Evolutionary conservation across 305 asterid genomes (phyloP).

Genomic region (Solanum hybrid): DNA sequence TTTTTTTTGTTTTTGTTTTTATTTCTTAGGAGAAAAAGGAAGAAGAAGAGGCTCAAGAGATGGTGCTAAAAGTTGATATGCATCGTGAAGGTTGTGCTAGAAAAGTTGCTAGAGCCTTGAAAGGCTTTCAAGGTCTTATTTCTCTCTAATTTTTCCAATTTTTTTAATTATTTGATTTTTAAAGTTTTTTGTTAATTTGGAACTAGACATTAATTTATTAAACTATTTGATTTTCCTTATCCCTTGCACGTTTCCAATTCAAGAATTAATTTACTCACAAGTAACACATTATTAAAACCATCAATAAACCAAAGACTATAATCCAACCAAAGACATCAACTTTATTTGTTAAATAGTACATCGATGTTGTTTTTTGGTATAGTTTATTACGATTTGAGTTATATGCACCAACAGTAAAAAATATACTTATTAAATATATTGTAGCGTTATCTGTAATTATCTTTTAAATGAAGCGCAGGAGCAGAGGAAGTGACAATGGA

Average conservation of each 20-base stretch:
- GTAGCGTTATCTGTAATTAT: background rate
- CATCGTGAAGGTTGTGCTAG: constrained; percentile 89
- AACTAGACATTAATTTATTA: constrained; percentile 6
- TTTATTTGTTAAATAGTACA: background rate
- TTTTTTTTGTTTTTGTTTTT: background rate
- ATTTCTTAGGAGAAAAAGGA: constrained; percentile 27
- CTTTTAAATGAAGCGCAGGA: background rate
- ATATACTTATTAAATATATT: background rate
- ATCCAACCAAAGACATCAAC: background rate
- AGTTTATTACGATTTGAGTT: background rate
- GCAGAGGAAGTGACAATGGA: constrained; percentile 21
- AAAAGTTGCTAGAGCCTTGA: constrained; percentile 61
- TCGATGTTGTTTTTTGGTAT: background rate
- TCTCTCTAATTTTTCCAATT: background rate
- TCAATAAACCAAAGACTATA: background rate
- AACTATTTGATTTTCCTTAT: background rate
- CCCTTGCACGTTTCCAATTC: constrained; percentile 24
- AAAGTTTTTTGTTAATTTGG: background rate
- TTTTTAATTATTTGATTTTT: background rate
- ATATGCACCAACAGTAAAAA: accelerated
- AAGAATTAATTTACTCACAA: background rate
- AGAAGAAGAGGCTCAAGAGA: constrained; percentile 30
- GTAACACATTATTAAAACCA: background rate
- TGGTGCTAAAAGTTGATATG: constrained; percentile 75
- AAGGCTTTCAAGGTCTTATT: constrained; percentile 49